Conservation (phyloP, 106 monocot species). For the Phalaenopsis equestris region DNA sequence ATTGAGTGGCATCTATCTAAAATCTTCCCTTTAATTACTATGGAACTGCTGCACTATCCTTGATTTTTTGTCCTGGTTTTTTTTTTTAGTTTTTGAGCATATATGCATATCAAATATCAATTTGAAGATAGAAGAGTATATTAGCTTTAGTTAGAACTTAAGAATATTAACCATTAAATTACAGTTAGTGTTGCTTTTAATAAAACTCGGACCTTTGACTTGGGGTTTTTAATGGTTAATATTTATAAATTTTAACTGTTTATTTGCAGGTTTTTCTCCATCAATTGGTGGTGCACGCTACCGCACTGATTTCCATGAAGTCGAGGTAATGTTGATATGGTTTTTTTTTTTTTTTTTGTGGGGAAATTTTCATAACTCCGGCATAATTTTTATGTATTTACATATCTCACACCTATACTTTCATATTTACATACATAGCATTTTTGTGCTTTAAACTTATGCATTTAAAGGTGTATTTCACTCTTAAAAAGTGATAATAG, state of each 20-base stretch:
- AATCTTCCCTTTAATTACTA: neutral
- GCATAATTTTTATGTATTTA: too few species aligned
- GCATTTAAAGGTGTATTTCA: too few species aligned
- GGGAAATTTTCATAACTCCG: too few species aligned
- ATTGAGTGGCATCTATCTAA: too few species aligned
- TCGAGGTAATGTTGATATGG: slow-evolving; percentile 41
- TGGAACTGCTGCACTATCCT: neutral
- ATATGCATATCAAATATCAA: neutral
- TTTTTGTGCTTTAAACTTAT: too few species aligned
- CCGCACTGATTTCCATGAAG: slow-evolving; percentile 88
- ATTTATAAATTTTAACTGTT: neutral
- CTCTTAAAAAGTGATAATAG: too few species aligned
- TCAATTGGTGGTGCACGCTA: slow-evolving; percentile 67
- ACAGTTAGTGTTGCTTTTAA: neutral
- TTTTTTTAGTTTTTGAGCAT: neutral
- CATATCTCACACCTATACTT: too few species aligned
- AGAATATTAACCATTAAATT: neutral
- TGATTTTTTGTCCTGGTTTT: neutral
- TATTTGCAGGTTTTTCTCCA: slow-evolving; percentile 44
- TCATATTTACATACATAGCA: too few species aligned
- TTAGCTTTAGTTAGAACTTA: neutral
- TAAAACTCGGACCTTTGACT: neutral
- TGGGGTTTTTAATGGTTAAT: neutral
- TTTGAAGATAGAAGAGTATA: neutral
- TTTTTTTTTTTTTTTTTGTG: too few species aligned